These are phyloP conservation scores for Hondaea fermentalgiana DNA, from an alignment of 108 stramenopile genomes.

Conservation along the genomic window DNA sequence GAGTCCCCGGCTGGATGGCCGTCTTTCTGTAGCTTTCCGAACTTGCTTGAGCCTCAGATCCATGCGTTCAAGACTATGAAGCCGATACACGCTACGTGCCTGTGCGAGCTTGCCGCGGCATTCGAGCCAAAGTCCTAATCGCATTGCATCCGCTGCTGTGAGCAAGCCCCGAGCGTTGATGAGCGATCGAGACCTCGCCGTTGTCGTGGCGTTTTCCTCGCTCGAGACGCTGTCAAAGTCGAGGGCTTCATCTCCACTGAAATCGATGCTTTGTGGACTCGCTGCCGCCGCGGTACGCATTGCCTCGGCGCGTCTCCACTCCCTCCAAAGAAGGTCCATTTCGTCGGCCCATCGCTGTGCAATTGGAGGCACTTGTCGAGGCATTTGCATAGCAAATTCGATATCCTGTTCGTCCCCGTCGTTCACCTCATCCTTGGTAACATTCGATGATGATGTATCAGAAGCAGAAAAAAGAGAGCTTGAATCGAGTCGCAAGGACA, in stretches of 20 bases:
- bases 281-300: background rate
- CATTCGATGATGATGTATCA: too few relatives aligned
- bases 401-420: background rate
- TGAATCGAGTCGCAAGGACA: too few relatives aligned
- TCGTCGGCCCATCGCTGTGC: background rate
- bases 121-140: background rate
- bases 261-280: background rate
- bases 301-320: background rate
- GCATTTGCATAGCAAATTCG: background rate
- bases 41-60: background rate
- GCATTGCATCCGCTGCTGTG: background rate
- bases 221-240: background rate
- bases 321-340: background rate
- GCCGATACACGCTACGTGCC: background rate
- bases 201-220: background rate
- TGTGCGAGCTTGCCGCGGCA: conserved; percentile 1
- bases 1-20: too few relatives aligned
- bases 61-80: background rate
- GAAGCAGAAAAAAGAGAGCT: too few relatives aligned
- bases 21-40: background rate
- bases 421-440: too few relatives aligned
- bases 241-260: background rate
- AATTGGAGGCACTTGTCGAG: background rate
- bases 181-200: background rate
- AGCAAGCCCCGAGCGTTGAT: background rate